Conservation (phyloP, 768 basidiomycete genomes). For the Tylopilus plumbeoviolaceoides region DNA sequence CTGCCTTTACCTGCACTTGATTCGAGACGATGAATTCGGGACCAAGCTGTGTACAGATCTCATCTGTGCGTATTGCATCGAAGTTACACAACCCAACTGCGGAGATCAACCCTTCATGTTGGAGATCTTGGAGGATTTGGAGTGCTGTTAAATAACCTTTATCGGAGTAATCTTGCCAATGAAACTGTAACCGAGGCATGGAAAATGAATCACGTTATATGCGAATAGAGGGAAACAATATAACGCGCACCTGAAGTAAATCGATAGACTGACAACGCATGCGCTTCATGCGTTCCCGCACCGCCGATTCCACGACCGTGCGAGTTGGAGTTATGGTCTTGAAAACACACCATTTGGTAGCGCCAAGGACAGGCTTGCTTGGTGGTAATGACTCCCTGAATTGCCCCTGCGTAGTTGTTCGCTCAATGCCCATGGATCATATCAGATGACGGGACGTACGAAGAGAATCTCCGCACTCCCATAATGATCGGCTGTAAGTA, state of each 20-base stretch:
- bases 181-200: conserved; percentile 46
- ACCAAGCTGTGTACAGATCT: conserved; percentile 74
- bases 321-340: conserved; percentile 47
- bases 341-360: conserved; percentile 88
- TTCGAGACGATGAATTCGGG: conserved; percentile 73
- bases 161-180: conserved; percentile 70
- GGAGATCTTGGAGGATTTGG: conserved; percentile 55
- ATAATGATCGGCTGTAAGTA: conserved; percentile 73
- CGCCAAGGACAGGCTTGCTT: conserved; percentile 52
- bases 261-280: conserved; percentile 61
- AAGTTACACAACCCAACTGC: conserved; percentile 80
- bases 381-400: conserved; percentile 48
- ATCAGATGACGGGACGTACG: conserved; percentile 38
- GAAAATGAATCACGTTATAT: background rate
- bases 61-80: conserved; percentile 68
- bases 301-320: conserved; percentile 53
- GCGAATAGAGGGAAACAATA: background rate
- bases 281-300: conserved; percentile 66
- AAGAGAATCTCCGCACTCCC: conserved; percentile 80
- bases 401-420: conserved; percentile 51
- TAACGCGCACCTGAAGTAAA: conserved; percentile 58
- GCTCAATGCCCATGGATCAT: background rate
- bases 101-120: conserved; percentile 53
- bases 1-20: conserved; percentile 65
- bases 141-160: conserved; percentile 45